Evolutionary conservation across 108 stramenopile genomes (phyloP).

Genomic region (Nitzschia putrida): DNA sequence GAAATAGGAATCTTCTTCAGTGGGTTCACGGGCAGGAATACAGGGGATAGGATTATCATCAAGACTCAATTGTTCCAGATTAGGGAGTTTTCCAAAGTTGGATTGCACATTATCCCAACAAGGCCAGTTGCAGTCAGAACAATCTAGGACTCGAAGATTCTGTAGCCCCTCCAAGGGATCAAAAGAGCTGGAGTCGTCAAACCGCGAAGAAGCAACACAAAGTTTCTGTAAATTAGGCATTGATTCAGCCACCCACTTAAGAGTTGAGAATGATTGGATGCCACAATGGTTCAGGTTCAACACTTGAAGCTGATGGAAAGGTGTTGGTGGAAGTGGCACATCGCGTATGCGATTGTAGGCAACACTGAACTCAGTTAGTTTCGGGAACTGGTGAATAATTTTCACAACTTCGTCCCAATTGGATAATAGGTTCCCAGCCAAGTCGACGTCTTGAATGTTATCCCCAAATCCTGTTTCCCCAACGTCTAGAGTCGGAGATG

Average conservation of each 20-base stretch:
- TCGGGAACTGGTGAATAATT: constrained; percentile 65
- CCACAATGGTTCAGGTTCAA: constrained; percentile 70
- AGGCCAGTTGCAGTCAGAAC: constrained; percentile 68
- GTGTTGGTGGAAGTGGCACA: neutral
- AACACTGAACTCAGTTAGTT: constrained; percentile 57
- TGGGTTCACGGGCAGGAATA: constrained; percentile 17
- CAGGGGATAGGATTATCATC: constrained; percentile 71
- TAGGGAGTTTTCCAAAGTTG: constrained; percentile 51
- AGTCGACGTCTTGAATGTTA: constrained; percentile 75
- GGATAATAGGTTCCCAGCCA: constrained; percentile 79
- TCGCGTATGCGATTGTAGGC: constrained; percentile 78
- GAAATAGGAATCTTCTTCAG: constrained; percentile 27
- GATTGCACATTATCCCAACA: constrained; percentile 61
- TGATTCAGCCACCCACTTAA: constrained; percentile 44
- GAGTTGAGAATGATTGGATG: constrained; percentile 56
- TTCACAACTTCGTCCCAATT: constrained; percentile 57
- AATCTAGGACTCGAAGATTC: constrained; percentile 62
- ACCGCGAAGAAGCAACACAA: constrained; percentile 64
- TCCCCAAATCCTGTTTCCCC: constrained; percentile 19
- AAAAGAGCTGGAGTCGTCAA: constrained; percentile 55
- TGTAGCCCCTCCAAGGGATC: constrained; percentile 42
- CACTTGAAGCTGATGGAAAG: constrained; percentile 33
- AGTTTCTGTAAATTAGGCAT: constrained; percentile 80
- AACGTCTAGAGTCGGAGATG: constrained; percentile 35
- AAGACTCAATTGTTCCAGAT: constrained; percentile 68